Conservation (phyloP, 2,329 filamentous ascomycete genomes). For the Scortechinia acanthostroma region DNA sequence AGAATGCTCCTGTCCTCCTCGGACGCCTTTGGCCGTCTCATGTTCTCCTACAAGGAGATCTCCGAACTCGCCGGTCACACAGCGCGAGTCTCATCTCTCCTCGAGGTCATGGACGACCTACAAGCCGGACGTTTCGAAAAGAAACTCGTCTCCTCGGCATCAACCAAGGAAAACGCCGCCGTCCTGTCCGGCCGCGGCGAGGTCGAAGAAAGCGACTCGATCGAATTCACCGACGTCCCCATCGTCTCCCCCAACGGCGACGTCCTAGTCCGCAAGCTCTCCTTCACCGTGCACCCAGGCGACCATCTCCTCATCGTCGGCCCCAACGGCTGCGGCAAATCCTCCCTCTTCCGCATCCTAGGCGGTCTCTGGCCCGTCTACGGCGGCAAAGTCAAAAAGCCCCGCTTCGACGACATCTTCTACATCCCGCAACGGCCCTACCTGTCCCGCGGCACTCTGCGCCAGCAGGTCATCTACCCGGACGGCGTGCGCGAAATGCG, state of each 20-base stretch:
- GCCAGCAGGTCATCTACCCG: constrained; percentile 94
- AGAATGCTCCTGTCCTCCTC: constrained; percentile 87
- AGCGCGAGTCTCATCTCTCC: constrained; percentile 77
- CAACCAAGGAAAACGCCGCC: constrained; percentile 73
- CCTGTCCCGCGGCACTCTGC: constrained; percentile 80
- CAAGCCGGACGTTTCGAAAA: constrained; percentile 88
- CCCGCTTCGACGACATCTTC: constrained; percentile 87
- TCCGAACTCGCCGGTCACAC: constrained; percentile 95
- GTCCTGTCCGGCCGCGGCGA: constrained; percentile 77
- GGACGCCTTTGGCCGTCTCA: constrained; percentile 88
- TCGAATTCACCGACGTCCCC: constrained; percentile 81
- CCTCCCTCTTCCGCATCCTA: constrained; percentile 88
- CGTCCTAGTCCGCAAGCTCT: constrained; percentile 76
- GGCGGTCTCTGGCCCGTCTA: constrained; percentile 97
- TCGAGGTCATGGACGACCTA: constrained; percentile 93
- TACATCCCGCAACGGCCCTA: constrained; percentile 97
- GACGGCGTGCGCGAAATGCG: constrained; percentile 84
- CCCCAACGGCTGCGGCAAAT: constrained; percentile 95
- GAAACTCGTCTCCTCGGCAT: constrained; percentile 84
- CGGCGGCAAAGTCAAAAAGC: constrained; percentile 86
- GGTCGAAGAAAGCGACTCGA: constrained; percentile 74
- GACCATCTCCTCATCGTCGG: constrained; percentile 92
- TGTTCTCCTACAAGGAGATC: constrained; percentile 97
- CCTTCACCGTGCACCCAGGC: constrained; percentile 77
- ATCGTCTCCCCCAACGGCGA: constrained; percentile 97